Conservation (phyloP, 2,329 filamentous ascomycete genomes). For the Neonectria neomacrospora region DNA sequence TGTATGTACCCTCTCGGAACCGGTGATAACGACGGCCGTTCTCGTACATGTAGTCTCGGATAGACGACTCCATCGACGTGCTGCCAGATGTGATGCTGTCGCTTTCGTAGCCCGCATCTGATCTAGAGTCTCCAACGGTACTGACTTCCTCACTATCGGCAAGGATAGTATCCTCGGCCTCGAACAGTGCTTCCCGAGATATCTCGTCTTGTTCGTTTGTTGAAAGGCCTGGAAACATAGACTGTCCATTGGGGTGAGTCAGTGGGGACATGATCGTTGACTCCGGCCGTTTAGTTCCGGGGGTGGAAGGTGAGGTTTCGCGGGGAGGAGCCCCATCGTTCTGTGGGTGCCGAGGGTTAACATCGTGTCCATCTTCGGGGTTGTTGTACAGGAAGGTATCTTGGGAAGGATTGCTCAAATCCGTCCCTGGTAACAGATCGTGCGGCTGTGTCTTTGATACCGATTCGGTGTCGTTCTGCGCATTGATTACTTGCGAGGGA, state of each 20-base stretch:
- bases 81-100: conserved; percentile 51
- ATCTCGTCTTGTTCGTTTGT: conserved; percentile 50
- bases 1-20: conserved; percentile 65
- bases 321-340: background rate
- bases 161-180: conserved; percentile 52
- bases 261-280: conserved; percentile 45
- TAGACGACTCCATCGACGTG: conserved; percentile 53
- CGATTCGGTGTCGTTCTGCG: conserved; percentile 1
- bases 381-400: background rate
- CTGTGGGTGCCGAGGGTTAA: background rate
- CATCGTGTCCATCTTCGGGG: background rate
- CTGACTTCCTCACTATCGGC: conserved; percentile 48
- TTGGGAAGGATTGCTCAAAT: background rate
- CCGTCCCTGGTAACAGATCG: background rate
- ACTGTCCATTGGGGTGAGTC: conserved; percentile 52
- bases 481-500: background rate
- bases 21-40: conserved; percentile 70
- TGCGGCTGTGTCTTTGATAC: background rate
- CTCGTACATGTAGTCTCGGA: conserved; percentile 64
- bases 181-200: conserved; percentile 50
- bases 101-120: conserved; percentile 53
- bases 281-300: conserved; percentile 28
- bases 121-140: conserved; percentile 34
- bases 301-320: conserved; percentile 6
- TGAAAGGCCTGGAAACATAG: conserved; percentile 52